Evolutionary conservation across 257 asterid genomes (phyloP).

Genomic region (Ehretia macrophylla): DNA sequence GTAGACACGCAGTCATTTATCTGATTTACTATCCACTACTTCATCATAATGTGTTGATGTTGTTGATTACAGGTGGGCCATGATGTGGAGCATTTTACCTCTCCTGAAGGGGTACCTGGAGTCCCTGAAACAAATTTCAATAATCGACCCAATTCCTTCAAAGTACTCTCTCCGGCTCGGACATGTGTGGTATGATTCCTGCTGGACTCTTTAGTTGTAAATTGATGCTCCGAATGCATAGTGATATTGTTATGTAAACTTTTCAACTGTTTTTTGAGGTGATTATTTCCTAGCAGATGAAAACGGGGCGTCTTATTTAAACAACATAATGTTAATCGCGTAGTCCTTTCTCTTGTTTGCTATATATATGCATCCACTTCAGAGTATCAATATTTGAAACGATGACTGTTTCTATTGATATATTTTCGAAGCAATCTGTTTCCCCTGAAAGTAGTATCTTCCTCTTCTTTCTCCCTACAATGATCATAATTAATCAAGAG

Average conservation of each 20-base stretch:
- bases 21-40: not conserved
- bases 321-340: too few species aligned
- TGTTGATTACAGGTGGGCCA: constrained; percentile 59
- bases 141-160: constrained; percentile 87
- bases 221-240: not conserved
- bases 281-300: not conserved
- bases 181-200: constrained; percentile 74
- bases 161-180: constrained; percentile 79
- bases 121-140: constrained; percentile 89
- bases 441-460: too few species aligned
- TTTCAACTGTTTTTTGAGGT: not conserved
- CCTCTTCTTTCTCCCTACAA: too few species aligned
- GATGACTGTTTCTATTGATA: too few species aligned
- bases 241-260: not conserved
- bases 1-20: not conserved
- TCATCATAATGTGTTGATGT: not conserved
- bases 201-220: not conserved
- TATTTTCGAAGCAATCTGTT: too few species aligned
- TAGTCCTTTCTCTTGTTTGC: too few species aligned
- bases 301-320: too few species aligned
- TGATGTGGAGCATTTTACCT: constrained; percentile 84
- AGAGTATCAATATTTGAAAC: too few species aligned
- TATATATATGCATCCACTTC: too few species aligned
- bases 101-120: constrained; percentile 93
- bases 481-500: too few species aligned